Base-by-base conservation (phyloP, 1,139 yeast genomes). In the Saccharomyces uvarum region DNA sequence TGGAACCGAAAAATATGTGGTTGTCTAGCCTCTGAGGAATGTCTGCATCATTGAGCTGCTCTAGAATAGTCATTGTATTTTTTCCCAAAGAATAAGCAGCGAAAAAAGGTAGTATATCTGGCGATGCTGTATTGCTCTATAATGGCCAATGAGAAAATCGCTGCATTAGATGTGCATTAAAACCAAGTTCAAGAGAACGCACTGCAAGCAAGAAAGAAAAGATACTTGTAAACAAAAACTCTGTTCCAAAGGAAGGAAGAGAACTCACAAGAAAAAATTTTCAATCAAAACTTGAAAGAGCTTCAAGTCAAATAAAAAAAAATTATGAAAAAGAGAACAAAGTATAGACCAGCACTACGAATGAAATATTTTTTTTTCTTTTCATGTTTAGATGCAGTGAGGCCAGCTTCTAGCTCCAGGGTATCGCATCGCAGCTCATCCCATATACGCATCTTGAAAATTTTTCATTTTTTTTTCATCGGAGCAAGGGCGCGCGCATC, bases 1-100 rank as follows among this genome's bases (percentile, higher is more conserved):
- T 53, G 2, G 75, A 73, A 2, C 75, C 74, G 42, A 71, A 60
- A 64, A 71, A 71, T 1, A 71, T 61, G 51, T 66, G 66, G 31
- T 63, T 62, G 26, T 70, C 63, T 31, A 72, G 52, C 50, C 63
- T 65, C 53, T 70, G 73, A 11, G 72, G 71, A 47, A 68, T 63
- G 49, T 56, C 60, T 13, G 68, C 70, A 50, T 67, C 24, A 38
- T 38, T 16, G 16, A 38, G 24, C 50, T 1, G 62, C 62, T 53
- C 62, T 65, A 51, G 56, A 61, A 56, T 63, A 65, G 29, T 61
- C 64, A 57, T 66, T 64, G 33, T 55, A 53, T 52, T 46, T 51
- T 42, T 27, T 51, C 27, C 33, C 6, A 24, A 5, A 24, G 47
- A 51, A 29, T 14, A 32, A 28, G 27, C 33, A 47, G 21, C 38